These are phyloP conservation scores for Acanthamoeba quina DNA, from an alignment of 208 protist species.

Conservation along the genomic window DNA sequence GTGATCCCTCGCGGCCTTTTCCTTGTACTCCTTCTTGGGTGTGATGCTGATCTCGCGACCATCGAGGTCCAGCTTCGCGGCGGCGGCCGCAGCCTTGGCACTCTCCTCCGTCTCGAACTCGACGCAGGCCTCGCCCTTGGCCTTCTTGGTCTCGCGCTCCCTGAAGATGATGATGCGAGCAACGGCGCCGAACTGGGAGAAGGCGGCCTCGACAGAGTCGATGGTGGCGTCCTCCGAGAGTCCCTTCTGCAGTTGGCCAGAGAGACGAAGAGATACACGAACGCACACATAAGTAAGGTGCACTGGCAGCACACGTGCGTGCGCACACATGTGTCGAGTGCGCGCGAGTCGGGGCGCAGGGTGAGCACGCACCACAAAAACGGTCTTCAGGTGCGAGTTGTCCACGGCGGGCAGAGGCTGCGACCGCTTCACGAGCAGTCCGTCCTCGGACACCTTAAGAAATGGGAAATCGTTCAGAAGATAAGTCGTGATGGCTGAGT, in stretches of 20 bases:
- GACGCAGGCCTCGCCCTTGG: constrained; percentile 56
- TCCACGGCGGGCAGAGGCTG: constrained; percentile 33
- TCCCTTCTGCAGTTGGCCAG: constrained; percentile 34
- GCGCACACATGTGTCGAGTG: background rate
- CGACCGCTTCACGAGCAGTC: constrained; percentile 3
- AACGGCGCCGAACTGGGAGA: constrained; percentile 12
- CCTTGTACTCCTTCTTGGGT: background rate
- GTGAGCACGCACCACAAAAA: constrained; percentile 42
- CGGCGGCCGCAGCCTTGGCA: background rate
- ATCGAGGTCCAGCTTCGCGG: background rate
- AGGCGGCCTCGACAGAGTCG: constrained; percentile 29
- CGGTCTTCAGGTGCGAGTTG: background rate
- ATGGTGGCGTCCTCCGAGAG: constrained; percentile 52
- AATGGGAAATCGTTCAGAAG: background rate
- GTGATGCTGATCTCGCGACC: constrained; percentile 5
- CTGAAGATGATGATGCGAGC: constrained; percentile 14
- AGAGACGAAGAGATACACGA: background rate
- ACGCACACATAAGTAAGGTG: background rate
- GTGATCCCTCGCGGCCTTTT: background rate
- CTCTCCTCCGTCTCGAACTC: constrained; percentile 62
- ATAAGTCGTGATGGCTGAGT: background rate
- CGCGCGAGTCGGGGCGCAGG: background rate
- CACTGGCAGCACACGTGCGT: background rate
- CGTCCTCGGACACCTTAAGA: constrained; percentile 38
- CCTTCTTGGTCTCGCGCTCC: constrained; percentile 53